A percentile compares a stretch with the other conserved stretches of the same genome.
These are phyloP conservation scores for Byssochlamys sp. DNA, from an alignment of 2,329 filamentous ascomycete species.

Conservation along the genomic window DNA sequence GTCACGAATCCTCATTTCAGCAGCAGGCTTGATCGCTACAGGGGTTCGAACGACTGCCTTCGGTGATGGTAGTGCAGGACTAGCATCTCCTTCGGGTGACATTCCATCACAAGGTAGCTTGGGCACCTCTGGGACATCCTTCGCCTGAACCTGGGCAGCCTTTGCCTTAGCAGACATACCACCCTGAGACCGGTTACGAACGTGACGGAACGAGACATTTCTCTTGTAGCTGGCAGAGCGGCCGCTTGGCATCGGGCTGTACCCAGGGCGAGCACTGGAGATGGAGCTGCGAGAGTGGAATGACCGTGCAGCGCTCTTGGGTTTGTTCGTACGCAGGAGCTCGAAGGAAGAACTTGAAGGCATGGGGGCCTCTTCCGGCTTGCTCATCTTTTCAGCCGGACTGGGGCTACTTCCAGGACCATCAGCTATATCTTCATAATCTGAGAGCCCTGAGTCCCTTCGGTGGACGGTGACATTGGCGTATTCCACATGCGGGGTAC, in stretches of 20 bases:
- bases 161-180: constrained; percentile 15
- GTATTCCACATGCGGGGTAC: constrained; percentile 46
- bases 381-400: not conserved
- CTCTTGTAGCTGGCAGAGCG: constrained; percentile 48
- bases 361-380: constrained; percentile 9
- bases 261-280: constrained; percentile 36
- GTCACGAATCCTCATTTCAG: constrained; percentile 31
- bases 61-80: constrained; percentile 31
- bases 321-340: constrained; percentile 22
- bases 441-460: constrained; percentile 12
- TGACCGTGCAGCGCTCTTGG: constrained; percentile 25
- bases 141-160: constrained; percentile 14
- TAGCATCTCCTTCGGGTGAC: constrained; percentile 21
- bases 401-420: constrained; percentile 1
- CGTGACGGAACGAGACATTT: constrained; percentile 54
- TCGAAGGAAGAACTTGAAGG: constrained; percentile 21
- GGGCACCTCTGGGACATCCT: constrained; percentile 15
- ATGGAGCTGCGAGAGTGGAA: constrained; percentile 40
- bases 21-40: constrained; percentile 18
- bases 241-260: constrained; percentile 24
- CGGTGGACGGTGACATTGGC: constrained; percentile 62
- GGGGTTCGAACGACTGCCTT: constrained; percentile 27
- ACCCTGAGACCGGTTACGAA: constrained; percentile 33
- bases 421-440: constrained; percentile 2
- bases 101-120: constrained; percentile 13